These are phyloP conservation scores for Cylindrotheca closterium DNA, from an alignment of 108 stramenopile species.

Conservation along the genomic window DNA sequence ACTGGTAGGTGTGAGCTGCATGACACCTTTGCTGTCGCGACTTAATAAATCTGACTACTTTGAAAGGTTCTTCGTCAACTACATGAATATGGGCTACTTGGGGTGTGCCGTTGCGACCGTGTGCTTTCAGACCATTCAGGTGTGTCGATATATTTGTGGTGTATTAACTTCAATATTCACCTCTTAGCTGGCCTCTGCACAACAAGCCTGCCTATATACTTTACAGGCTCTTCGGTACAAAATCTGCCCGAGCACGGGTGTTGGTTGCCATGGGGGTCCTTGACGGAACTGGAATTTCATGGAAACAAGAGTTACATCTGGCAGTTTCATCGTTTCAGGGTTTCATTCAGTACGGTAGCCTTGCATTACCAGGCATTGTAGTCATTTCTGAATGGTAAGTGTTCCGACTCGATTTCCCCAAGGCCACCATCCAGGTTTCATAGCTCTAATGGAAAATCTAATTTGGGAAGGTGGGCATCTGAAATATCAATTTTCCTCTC, in stretches of 20 bases:
- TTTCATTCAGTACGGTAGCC: conserved; percentile 41
- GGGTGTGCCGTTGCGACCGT: conserved; percentile 57
- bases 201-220: conserved; percentile 27
- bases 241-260: conserved; percentile 26
- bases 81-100: conserved; percentile 49
- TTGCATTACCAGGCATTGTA: conserved; percentile 71
- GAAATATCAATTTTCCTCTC: conserved; percentile 63
- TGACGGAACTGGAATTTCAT: conserved; percentile 31
- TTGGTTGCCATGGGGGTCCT: conserved; percentile 28
- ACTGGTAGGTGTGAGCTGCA: too few relatives aligned
- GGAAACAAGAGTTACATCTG: conserved; percentile 19
- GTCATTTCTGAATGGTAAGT: conserved; percentile 58
- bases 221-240: conserved; percentile 25
- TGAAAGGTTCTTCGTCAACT: conserved; percentile 56
- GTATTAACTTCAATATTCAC: too few relatives aligned
- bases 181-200: too few relatives aligned
- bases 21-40: too few relatives aligned
- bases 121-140: conserved; percentile 42
- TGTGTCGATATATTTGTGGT: too few relatives aligned
- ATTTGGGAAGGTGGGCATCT: conserved; percentile 41
- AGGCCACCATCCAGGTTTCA: background rate
- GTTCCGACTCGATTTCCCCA: too few relatives aligned
- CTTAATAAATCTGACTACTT: too few relatives aligned
- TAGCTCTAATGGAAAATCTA: background rate
- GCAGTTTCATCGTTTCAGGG: conserved; percentile 32